Evolutionary conservation across 2,329 filamentous ascomycete species (phyloP).

Genomic region (Penicillium sp.): DNA sequence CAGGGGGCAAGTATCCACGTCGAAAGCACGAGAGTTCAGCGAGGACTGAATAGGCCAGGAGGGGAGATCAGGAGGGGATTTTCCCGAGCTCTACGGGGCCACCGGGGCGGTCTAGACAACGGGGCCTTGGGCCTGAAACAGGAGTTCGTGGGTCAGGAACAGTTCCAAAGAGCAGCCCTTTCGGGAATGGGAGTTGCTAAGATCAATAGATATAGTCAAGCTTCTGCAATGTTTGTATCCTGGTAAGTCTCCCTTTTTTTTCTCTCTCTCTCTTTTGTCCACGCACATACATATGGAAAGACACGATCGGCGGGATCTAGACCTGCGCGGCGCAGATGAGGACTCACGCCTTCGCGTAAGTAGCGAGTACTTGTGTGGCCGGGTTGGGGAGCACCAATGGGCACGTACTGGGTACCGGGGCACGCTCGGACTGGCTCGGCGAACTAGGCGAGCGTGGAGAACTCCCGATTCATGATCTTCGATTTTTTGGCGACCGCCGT

Average conservation of each 20-base stretch:
- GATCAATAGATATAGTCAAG: neutral
- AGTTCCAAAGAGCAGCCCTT: neutral
- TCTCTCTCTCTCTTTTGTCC: constrained; percentile 1
- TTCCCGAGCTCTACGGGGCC: constrained; percentile 23
- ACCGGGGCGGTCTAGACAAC: constrained; percentile 34
- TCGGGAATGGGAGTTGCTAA: neutral
- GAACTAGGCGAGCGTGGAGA: neutral
- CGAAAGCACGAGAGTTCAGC: neutral
- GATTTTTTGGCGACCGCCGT: neutral
- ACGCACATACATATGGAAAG: neutral
- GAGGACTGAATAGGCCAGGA: constrained; percentile 5
- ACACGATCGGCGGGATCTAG: constrained; percentile 25
- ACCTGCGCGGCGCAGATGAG: constrained; percentile 5
- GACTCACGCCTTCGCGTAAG: neutral
- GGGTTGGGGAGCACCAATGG: neutral
- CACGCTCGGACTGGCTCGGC: neutral
- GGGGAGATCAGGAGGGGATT: constrained; percentile 24
- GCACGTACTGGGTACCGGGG: neutral
- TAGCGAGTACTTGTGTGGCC: neutral
- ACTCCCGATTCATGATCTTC: neutral
- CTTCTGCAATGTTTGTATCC: neutral
- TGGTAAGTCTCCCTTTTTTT: neutral
- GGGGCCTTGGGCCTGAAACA: constrained; percentile 20
- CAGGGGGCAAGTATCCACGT: constrained; percentile 1
- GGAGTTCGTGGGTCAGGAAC: constrained; percentile 11